Percentiles rank a stretch among this genome's conserved stretches.
Evolutionary conservation across 345 rosid genomes (phyloP).

Genomic region (Eucalyptus microcorys): DNA sequence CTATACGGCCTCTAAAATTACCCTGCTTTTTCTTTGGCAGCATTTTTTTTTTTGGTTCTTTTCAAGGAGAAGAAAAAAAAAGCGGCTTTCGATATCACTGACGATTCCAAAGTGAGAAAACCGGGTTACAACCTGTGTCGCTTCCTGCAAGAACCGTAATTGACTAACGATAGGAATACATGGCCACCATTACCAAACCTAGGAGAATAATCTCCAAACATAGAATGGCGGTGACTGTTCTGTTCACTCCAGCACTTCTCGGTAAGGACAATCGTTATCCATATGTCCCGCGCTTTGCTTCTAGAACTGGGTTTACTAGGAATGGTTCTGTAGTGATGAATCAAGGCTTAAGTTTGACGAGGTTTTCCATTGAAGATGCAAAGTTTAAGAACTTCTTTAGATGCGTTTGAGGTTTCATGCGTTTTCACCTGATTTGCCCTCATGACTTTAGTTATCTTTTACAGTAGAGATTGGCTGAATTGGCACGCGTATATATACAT

Average conservation of each 20-base stretch:
- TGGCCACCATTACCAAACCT: neutral
- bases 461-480: neutral
- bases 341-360: neutral
- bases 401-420: neutral
- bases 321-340: neutral
- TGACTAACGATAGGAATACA: neutral
- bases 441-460: neutral
- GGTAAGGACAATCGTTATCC: neutral
- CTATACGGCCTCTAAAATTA: neutral
- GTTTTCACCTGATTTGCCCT: neutral
- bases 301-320: neutral
- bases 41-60: neutral
- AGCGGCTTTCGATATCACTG: neutral
- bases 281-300: neutral
- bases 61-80: neutral
- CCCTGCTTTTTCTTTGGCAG: neutral
- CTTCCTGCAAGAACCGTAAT: neutral
- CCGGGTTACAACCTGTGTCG: no score
- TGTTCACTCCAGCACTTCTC: neutral
- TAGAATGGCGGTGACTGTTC: neutral
- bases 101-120: neutral
- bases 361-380: neutral
- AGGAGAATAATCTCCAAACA: no score
- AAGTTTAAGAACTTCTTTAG: neutral
- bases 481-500: neutral